Conservation (phyloP, 345 rosid genomes). For the Zanthoxylum bungeanum region DNA sequence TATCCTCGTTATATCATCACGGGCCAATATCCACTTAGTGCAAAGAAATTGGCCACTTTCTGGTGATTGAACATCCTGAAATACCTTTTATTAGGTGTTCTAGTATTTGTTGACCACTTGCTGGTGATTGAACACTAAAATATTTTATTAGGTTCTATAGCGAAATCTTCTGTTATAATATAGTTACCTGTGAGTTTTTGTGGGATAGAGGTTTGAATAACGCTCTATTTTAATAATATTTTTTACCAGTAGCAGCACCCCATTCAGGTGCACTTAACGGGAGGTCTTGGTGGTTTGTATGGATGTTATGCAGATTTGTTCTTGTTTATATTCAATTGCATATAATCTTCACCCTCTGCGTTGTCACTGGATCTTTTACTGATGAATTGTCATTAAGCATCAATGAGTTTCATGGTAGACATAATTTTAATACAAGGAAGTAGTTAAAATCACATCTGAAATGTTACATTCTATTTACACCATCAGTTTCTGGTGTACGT, state of each 20-base stretch:
- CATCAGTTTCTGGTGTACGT: neutral
- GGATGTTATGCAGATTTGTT: neutral
- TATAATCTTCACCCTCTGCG: neutral
- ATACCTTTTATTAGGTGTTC: neutral
- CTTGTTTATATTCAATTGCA: neutral
- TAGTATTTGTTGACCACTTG: no score
- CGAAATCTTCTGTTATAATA: neutral
- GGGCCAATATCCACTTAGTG: neutral
- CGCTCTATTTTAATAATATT: neutral
- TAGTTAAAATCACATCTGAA: neutral
- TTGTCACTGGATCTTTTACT: conserved; percentile 3
- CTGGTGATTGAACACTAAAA: no score
- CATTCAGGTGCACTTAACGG: neutral
- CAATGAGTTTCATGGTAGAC: no score
- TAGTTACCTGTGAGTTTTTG: neutral
- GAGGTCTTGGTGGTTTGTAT: neutral
- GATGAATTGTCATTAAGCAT: neutral
- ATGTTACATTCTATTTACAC: neutral
- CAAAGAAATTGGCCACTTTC: neutral
- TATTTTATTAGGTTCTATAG: no score
- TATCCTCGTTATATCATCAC: neutral
- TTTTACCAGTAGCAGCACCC: neutral
- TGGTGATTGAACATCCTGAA: neutral
- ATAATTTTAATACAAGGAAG: no score
- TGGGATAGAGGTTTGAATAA: neutral